Percentiles rank a stretch among this genome's conserved stretches.
phyloP scores from a whole-genome alignment of 208 protist species.

The Crithidia sp. region DNA sequence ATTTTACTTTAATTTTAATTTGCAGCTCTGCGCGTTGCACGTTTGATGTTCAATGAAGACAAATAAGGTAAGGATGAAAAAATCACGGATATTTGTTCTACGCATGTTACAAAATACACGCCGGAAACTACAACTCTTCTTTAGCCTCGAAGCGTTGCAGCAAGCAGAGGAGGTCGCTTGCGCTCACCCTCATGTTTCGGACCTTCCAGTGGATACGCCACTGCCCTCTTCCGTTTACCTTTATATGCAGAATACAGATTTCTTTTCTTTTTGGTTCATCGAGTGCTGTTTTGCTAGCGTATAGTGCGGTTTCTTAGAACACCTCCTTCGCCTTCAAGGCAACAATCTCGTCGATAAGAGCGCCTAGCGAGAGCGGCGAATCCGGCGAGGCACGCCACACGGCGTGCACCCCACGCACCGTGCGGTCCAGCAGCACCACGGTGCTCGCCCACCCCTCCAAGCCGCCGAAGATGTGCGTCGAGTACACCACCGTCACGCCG shows the following conservation, averaged over 20 bases:
- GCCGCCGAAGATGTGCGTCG: conserved; percentile 94
- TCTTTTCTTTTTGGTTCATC: not conserved
- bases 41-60: too few species aligned
- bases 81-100: too few species aligned
- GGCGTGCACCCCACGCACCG: conserved; percentile 41
- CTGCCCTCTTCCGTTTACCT: not conserved
- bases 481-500: conserved; percentile 89
- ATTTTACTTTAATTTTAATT: too few species aligned
- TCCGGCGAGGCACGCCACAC: conserved; percentile 36
- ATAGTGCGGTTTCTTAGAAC: conserved; percentile 18
- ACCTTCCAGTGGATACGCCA: too few species aligned
- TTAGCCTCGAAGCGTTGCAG: too few species aligned
- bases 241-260: conserved; percentile 4
- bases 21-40: too few species aligned
- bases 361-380: conserved; percentile 26
- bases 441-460: conserved; percentile 83
- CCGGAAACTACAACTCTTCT: too few species aligned
- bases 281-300: not conserved
- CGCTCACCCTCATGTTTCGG: too few species aligned
- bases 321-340: conserved; percentile 50
- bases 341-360: conserved; percentile 45
- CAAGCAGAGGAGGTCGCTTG: too few species aligned
- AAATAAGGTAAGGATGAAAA: too few species aligned
- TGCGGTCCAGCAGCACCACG: conserved; percentile 79
- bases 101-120: too few species aligned